Percentiles rank a stretch among this genome's conserved stretches.
Conservation (phyloP, 2,329 filamentous ascomycete species). For the Fusarium protoensiforme region DNA sequence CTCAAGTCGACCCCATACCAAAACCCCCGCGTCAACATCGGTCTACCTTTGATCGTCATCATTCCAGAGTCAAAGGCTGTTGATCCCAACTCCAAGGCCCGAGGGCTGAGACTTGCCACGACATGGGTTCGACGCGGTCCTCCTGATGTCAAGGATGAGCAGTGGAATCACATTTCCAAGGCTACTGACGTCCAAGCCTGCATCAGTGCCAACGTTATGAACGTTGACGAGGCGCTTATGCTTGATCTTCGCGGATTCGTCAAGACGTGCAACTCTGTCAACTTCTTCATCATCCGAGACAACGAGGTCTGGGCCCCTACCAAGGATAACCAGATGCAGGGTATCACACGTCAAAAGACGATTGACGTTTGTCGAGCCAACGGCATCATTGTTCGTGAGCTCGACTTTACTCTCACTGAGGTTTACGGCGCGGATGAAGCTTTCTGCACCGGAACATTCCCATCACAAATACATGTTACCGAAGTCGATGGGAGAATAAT, state of each 20-base stretch:
- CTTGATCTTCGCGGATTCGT: not conserved
- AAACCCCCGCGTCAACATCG: not conserved
- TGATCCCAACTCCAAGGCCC: not conserved
- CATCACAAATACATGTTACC: not conserved
- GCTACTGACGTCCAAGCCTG: constrained; percentile 47
- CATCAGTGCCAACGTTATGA: constrained; percentile 45
- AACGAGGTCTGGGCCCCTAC: not conserved
- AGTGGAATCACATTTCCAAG: constrained; percentile 48
- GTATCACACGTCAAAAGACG: not conserved
- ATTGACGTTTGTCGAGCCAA: not conserved
- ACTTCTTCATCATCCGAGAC: not conserved
- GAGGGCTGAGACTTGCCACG: not conserved
- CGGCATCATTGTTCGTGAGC: not conserved
- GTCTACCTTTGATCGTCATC: not conserved
- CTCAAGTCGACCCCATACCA: not conserved
- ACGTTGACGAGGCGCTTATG: constrained; percentile 44
- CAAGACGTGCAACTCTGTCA: not conserved
- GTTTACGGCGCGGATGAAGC: not conserved
- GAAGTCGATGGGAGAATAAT: not conserved
- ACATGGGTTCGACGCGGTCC: constrained; percentile 41
- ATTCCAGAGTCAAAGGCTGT: not conserved
- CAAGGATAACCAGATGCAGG: not conserved
- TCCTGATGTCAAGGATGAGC: constrained; percentile 46
- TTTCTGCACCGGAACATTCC: not conserved
- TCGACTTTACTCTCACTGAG: not conserved